Evolutionary conservation across 306 rosid genomes (phyloP), one percentile per base, ranked within the genome.

Genomic region (Astragalus glycyphyllos): DNA sequence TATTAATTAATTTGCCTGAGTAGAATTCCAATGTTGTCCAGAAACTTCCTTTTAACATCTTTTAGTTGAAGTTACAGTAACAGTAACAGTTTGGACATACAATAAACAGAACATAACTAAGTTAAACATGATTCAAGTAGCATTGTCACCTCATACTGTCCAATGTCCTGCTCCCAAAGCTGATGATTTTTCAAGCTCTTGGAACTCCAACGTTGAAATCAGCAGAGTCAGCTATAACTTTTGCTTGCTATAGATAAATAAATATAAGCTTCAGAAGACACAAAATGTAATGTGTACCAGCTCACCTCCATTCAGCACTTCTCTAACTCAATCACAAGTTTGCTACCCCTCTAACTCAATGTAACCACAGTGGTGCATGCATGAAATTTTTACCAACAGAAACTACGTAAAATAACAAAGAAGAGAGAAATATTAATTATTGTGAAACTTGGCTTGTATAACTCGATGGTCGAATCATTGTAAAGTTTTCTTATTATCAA

Each of bases 81-180:
- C 47, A 7, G 42, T 40, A 54, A 11, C 47, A n/a, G 5, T 1
- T 46, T 4, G 8, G 1, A 66, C 69, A 17, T 41, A 16, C 34
- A 72, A 65, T 26, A 34, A 11, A 50, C 4, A 57, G 41, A 76
- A 54, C 59, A 38, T 47, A 72, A 50, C 32, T 44, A 63, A 61
- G 56, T 47, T 47, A 69, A 35, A 17, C 35, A 57, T 68, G 41
- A 78, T 68, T 65, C 17, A 59, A 73, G 63, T 16, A 15, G 71
- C 68, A 47, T 54, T 68, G 34, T 73, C 70, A 94, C 98, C 98
- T 94, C 98, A 62, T 83, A 64, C 56, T 90, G 85, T 54, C 55
- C 88, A 38, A 90, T 80, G 70, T 90, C 92, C 75, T 79, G 76
- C 55, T 77, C 88, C 98, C 98, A 89, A 29, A 86, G 88, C 50